phyloP scores from a whole-genome alignment of 768 basidiomycete genomes.

The Tricholoma bakamatsutake region DNA sequence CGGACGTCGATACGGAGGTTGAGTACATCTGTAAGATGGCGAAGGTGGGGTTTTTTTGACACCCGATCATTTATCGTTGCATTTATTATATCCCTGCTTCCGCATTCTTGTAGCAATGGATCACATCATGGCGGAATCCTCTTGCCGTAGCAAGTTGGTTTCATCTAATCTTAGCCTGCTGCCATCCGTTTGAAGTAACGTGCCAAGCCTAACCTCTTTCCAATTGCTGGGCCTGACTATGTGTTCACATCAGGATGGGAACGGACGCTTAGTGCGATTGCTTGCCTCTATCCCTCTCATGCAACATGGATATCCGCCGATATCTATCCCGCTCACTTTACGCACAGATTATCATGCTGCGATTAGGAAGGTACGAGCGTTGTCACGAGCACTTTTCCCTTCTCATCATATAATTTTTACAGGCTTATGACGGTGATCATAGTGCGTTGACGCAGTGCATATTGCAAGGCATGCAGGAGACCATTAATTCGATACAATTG shows the following conservation, averaged over 20 bases:
- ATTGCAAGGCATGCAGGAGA: too few species aligned
- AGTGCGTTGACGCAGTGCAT: constrained; percentile 16
- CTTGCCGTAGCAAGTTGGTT: constrained; percentile 27
- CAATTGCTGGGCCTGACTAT: constrained; percentile 10
- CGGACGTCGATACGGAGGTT: constrained; percentile 23
- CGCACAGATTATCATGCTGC: constrained; percentile 17
- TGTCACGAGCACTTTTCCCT: neutral
- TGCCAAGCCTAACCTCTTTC: too few species aligned
- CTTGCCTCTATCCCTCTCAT: too few species aligned
- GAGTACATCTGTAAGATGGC: constrained; percentile 24
- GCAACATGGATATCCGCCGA: constrained; percentile 20
- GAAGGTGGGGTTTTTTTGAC: constrained; percentile 15
- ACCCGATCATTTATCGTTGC: neutral
- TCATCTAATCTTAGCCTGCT: constrained; percentile 21
- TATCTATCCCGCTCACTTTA: constrained; percentile 18
- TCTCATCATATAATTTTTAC: neutral
- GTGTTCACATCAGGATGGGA: too few species aligned
- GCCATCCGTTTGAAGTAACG: constrained; percentile 21
- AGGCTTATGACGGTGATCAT: constrained; percentile 22
- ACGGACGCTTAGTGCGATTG: too few species aligned
- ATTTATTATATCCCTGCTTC: neutral
- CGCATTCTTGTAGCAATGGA: constrained; percentile 17
- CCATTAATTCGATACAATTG: too few species aligned
- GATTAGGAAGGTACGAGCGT: constrained; percentile 16
- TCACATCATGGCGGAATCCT: constrained; percentile 21